Evolutionary conservation across 2,329 filamentous ascomycete genomes (phyloP), one percentile per base, ranked within the genome.

Genomic region (Fusarium solani-melongenae): DNA sequence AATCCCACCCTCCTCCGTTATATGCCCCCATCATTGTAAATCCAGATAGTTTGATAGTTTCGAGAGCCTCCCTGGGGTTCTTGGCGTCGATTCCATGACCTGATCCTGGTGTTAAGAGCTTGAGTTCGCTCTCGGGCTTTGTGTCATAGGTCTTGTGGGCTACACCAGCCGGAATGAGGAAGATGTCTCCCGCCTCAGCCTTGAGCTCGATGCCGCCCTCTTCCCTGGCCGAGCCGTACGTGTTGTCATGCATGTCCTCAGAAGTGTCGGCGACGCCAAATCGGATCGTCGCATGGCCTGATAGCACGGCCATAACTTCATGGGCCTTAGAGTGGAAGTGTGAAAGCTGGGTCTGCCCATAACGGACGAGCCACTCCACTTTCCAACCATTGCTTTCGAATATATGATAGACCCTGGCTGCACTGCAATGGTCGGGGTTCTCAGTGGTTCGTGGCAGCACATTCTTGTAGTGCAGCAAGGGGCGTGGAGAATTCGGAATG

Each of bases 271-370:
- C 88, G 4, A 86, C 87, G 3, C 89, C 88, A 67, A 90, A 89
- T 4, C 88, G 84, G 60, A 90, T 88, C 0, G 81, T 86, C 0
- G 87, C 88, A 0, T 79, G 81, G 3, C 88, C 88, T 0, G 86
- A 86, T 0, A 90, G 81, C 0, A 90, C 88, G 22, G 82, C 85
- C 87, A 91, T 90, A 77, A 84, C 86, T 79, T 91, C 89, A 74
- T 91, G 89, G 0, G 86, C 84, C 11, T 79, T 75, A 4, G 86
- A 87, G 78, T 91, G 89, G 72, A 90, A 91, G 78, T 91, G 89
- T 0, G 88, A 88, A 17, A 76, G 58, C 67, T 90, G 89, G 0
- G 88, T 88, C 6, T 81, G 79, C 1, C 87, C 86, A 78, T 91
- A 91, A 34, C 88, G 86, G 70, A 86, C 87, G 57, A 90, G 86